phyloP scores from a whole-genome alignment of 306 rosid genomes.

The Adenanthera pavonina region DNA sequence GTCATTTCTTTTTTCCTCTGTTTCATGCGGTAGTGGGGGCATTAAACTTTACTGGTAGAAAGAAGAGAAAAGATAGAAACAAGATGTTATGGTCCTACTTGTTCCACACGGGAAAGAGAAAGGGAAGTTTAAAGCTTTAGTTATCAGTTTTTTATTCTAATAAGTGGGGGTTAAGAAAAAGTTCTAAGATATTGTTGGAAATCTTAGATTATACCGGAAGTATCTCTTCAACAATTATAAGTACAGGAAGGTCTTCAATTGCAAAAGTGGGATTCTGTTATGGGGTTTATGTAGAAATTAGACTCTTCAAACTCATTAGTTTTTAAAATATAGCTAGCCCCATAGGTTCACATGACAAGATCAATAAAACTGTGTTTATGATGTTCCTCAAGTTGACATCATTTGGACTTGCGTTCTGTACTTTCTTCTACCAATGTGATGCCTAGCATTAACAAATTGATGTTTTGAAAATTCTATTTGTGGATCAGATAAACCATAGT shows the following conservation, averaged over 20 bases:
- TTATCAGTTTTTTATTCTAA: background rate
- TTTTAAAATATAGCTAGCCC: background rate
- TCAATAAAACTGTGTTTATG: conserved; percentile 15
- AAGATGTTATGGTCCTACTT: background rate
- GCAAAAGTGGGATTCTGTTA: background rate
- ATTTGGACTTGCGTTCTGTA: background rate
- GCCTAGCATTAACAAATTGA: conserved; percentile 14
- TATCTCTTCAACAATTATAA: background rate
- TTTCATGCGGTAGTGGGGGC: background rate
- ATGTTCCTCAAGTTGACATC: conserved; percentile 27
- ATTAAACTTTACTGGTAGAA: conserved; percentile 20
- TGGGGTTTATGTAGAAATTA: background rate
- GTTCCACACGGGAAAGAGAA: background rate
- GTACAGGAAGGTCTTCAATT: background rate
- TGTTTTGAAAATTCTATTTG: conserved; percentile 26
- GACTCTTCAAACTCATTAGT: background rate
- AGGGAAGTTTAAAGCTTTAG: background rate
- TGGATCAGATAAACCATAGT: conserved; percentile 86
- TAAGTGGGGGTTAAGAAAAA: background rate
- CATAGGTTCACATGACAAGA: background rate
- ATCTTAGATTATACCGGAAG: background rate
- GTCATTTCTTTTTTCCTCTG: conserved; percentile 33
- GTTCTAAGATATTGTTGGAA: background rate
- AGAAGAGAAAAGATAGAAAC: conserved; percentile 17
- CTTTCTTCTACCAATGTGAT: background rate